These are phyloP conservation scores for Linum tenue DNA, from an alignment of 345 rosid genomes.

Conservation along the genomic window DNA sequence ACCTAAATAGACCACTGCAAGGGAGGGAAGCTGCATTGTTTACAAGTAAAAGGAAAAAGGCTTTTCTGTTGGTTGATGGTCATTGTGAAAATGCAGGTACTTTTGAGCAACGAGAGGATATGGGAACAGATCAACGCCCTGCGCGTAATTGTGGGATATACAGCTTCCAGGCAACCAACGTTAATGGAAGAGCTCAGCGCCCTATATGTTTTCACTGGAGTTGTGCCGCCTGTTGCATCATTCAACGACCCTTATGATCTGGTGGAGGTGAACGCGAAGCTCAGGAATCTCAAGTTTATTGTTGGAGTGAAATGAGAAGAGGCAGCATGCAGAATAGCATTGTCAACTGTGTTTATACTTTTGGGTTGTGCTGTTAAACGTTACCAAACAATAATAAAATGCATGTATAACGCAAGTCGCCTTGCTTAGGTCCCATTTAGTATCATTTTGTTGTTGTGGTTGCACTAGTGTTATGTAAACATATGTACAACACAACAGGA, in stretches of 20 bases:
- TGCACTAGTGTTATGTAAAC: too few relatives aligned
- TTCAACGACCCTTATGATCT: conserved; percentile 36
- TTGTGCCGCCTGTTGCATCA: conserved; percentile 39
- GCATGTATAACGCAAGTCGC: too few relatives aligned
- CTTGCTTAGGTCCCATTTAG: too few relatives aligned
- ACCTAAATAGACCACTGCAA: too few relatives aligned
- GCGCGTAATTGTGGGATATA: conserved; percentile 52
- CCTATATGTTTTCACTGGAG: conserved; percentile 59
- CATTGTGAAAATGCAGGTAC: conserved; percentile 17
- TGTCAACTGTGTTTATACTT: too few relatives aligned
- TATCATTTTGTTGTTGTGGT: too few relatives aligned
- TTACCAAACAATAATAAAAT: too few relatives aligned
- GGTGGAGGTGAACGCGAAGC: conserved; percentile 38
- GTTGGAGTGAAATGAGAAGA: conserved; percentile 47
- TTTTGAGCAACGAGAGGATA: conserved; percentile 30
- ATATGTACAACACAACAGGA: too few relatives aligned
- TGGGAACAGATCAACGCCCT: conserved; percentile 52
- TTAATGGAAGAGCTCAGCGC: conserved; percentile 56
- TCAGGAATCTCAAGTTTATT: conserved; percentile 54
- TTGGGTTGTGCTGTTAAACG: too few relatives aligned
- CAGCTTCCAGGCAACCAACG: conserved; percentile 24
- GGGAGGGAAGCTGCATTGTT: not conserved
- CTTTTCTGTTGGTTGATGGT: not conserved
- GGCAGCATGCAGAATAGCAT: not conserved
- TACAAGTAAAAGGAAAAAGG: not conserved